Conservation (phyloP, 768 basidiomycete species). For the Amanita exitialis region DNA sequence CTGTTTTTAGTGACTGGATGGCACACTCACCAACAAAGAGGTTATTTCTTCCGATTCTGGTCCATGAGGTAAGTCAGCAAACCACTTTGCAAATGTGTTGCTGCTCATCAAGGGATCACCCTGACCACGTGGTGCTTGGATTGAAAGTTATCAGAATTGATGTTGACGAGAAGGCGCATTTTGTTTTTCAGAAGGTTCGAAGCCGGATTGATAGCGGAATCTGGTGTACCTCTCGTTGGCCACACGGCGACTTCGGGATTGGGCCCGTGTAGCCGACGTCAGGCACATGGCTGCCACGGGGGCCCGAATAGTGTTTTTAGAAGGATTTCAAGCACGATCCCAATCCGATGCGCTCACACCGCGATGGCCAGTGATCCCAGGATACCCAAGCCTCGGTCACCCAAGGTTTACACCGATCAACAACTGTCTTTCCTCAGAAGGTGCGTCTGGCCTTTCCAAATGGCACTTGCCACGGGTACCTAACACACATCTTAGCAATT, state of each 20-base stretch:
- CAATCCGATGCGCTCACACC: background rate
- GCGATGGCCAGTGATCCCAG: slow-evolving; percentile 46
- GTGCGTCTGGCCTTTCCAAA: slow-evolving; percentile 15
- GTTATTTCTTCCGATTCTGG: slow-evolving; percentile 9
- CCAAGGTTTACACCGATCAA: slow-evolving; percentile 56
- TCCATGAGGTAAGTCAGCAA: background rate
- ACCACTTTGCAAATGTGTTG: background rate
- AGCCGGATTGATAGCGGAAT: too few relatives aligned
- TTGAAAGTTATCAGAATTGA: too few relatives aligned
- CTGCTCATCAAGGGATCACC: too few relatives aligned
- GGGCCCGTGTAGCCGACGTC: slow-evolving; percentile 9
- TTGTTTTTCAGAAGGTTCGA: too few relatives aligned
- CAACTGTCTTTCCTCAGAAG: slow-evolving; percentile 49
- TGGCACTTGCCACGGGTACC: slow-evolving; percentile 1
- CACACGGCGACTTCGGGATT: too few relatives aligned
- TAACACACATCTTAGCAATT: slow-evolving; percentile 22
- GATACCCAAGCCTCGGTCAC: slow-evolving; percentile 55
- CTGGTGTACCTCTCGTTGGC: too few relatives aligned
- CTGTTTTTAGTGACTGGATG: slow-evolving; percentile 1
- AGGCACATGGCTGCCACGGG: background rate
- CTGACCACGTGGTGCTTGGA: too few relatives aligned
- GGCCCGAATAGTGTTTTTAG: slow-evolving; percentile 1
- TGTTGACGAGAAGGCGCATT: too few relatives aligned
- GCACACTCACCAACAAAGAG: slow-evolving; percentile 20
- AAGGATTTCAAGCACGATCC: background rate